Evolutionary conservation across 1,284 basidiomycete genomes (phyloP).

Genomic region (Cryptococcus deneoformans): DNA sequence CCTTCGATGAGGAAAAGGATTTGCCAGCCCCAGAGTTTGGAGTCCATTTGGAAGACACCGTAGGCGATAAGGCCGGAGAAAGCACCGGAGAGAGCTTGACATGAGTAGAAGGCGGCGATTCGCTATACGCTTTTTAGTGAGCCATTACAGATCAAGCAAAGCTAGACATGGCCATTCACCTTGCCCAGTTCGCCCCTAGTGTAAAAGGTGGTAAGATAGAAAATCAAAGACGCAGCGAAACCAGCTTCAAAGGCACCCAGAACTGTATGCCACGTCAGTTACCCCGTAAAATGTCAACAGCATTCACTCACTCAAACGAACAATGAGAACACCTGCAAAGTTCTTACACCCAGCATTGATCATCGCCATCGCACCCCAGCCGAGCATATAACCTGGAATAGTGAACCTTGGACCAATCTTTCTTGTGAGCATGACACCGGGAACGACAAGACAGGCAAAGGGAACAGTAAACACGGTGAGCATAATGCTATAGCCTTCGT

Average conservation of each 20-base stretch:
- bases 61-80: conserved; percentile 26
- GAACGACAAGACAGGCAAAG: conserved; percentile 18
- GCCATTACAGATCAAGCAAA: background rate
- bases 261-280: conserved; percentile 1
- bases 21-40: conserved; percentile 26
- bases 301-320: conserved; percentile 19
- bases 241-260: conserved; percentile 24
- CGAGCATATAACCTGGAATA: conserved; percentile 27
- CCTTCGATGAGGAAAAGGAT: conserved; percentile 31
- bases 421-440: conserved; percentile 24
- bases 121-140: background rate
- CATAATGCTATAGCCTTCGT: conserved; percentile 24
- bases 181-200: conserved; percentile 21
- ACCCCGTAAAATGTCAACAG: background rate
- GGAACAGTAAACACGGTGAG: conserved; percentile 22
- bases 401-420: conserved; percentile 24
- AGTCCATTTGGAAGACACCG: conserved; percentile 27
- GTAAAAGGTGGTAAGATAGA: conserved; percentile 23
- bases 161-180: too few relatives aligned
- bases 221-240: conserved; percentile 21
- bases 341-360: conserved; percentile 20
- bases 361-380: conserved; percentile 24
- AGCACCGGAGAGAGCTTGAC: conserved; percentile 21
- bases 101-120: conserved; percentile 22
- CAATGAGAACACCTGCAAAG: conserved; percentile 19